Base-by-base conservation (phyloP, 228 moss, liverwort and hornwort genomes). In the Sphagnum fallax region DNA sequence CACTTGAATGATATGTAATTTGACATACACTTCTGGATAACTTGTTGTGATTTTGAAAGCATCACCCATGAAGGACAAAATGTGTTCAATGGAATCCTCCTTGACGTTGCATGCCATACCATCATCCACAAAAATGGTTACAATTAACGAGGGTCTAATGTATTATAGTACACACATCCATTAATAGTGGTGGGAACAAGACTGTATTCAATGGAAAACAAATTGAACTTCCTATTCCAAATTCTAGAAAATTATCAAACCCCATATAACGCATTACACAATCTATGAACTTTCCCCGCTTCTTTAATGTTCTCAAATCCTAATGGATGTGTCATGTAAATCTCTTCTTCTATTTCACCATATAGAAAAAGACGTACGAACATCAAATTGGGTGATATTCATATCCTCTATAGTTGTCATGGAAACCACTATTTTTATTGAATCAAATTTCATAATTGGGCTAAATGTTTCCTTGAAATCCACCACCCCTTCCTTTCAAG, bases 81-180 rank as follows among this genome's bases (percentile, higher is more conserved):
- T 55, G 55, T 55, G 9, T 12, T 55, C 55, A 55, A 55, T 55
- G 8, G 8, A 12, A 8, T 55, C 55, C 2, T 55, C 55, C 4
- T 55, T 55, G 12, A 55, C 1, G 47, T 51, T 62, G 18, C 71
- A 63, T 10, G 71, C 50, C 15, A 71, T 10, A 5, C 63, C 64
- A 64, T 71, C 71, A 71, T 71, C 71, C 3, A 63, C 71, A n/a
- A 71, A 63, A n/a, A 71, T 71, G 52, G 51, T 63, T 5, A 71
- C 5, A 18, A 71, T 53, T 4, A 71, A 0, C n/a, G 0, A 4
- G 52, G 63, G 5, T 52, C 6, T 5, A 16, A 8, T 5, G 10
- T 14, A 47, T 47, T 71, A 4, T 62, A 63, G 15, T 71, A 64
- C 1, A 64, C 51, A 14, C 64, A 71, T 4, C 51, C 55, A n/a